Conservation (phyloP, 2,329 filamentous ascomycete species). For the Chalara sp. region DNA sequence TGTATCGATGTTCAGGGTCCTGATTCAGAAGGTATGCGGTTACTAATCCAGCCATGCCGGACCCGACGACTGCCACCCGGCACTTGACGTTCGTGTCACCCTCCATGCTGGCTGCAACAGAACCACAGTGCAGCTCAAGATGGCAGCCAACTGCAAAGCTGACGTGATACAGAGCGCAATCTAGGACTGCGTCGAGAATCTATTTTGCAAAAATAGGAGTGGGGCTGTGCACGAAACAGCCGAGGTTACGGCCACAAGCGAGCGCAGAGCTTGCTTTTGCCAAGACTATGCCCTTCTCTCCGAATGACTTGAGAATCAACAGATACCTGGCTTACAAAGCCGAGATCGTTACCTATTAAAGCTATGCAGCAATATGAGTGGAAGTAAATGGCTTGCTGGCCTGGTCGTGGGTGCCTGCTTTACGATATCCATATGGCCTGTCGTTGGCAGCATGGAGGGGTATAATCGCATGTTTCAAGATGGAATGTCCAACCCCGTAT, state of each 20-base stretch:
- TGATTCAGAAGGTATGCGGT: conserved; percentile 36
- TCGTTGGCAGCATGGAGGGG: not conserved
- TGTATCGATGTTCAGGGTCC: conserved; percentile 33
- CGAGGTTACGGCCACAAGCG: not conserved
- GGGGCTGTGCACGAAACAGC: not conserved
- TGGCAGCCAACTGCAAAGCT: not conserved
- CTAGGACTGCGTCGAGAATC: not conserved
- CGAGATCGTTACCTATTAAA: not conserved
- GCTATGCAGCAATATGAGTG: not conserved
- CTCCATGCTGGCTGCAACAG: not conserved
- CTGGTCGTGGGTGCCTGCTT: not conserved
- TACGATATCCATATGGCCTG: not conserved
- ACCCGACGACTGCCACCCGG: conserved; percentile 38
- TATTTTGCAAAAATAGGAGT: not conserved
- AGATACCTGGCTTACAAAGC: not conserved
- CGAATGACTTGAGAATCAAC: too few species aligned
- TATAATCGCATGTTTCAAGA: not conserved
- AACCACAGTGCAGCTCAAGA: not conserved
- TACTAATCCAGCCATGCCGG: conserved; percentile 42
- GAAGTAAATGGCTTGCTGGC: not conserved
- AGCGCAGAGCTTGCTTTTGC: too few species aligned
- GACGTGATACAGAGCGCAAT: not conserved
- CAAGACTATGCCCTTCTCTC: too few species aligned
- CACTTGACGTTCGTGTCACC: not conserved
- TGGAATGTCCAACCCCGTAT: not conserved